These are phyloP conservation scores for Plenodomus biglobosus DNA, from an alignment of 2,329 filamentous ascomycete species.

Conservation along the genomic window DNA sequence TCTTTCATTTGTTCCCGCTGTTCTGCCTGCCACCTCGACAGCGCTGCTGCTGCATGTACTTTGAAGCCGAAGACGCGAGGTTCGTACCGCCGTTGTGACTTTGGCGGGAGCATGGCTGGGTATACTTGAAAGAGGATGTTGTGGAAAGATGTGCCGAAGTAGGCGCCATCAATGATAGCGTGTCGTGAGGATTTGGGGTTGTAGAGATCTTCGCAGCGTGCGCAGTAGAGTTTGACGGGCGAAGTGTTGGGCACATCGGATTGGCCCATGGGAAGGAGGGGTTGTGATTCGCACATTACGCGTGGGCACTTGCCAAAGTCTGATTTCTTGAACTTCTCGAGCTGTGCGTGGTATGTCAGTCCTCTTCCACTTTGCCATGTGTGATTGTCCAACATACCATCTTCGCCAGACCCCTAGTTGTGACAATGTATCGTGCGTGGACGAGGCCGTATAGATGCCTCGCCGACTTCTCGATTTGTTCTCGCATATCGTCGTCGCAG, in stretches of 20 bases:
- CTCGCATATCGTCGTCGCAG: slow-evolving; percentile 96
- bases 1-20: slow-evolving; percentile 80
- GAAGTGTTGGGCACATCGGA: slow-evolving; percentile 85
- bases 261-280: slow-evolving; percentile 90
- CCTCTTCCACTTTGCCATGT: not conserved
- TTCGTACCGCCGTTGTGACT: slow-evolving; percentile 82
- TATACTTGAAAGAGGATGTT: slow-evolving; percentile 99
- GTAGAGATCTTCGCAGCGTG: slow-evolving; percentile 96
- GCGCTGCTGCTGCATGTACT: slow-evolving; percentile 83
- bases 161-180: slow-evolving; percentile 92
- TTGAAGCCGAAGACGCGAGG: slow-evolving; percentile 94
- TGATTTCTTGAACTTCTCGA: slow-evolving; percentile 98
- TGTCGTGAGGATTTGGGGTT: slow-evolving; percentile 98
- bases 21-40: slow-evolving; percentile 87
- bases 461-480: slow-evolving; percentile 96
- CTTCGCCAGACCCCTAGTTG: slow-evolving; percentile 87
- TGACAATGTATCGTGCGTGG: slow-evolving; percentile 95
- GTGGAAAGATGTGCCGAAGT: slow-evolving; percentile 97
- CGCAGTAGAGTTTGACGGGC: slow-evolving; percentile 95
- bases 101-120: slow-evolving; percentile 81
- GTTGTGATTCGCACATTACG: slow-evolving; percentile 91
- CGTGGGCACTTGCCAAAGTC: slow-evolving; percentile 98
- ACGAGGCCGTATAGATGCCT: slow-evolving; percentile 94
- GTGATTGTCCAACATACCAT: slow-evolving; percentile 70
- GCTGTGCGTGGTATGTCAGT: slow-evolving; percentile 56